These are phyloP conservation scores for Apium graveolens DNA, from an alignment of 129 eudicot genomes.

Conservation along the genomic window DNA sequence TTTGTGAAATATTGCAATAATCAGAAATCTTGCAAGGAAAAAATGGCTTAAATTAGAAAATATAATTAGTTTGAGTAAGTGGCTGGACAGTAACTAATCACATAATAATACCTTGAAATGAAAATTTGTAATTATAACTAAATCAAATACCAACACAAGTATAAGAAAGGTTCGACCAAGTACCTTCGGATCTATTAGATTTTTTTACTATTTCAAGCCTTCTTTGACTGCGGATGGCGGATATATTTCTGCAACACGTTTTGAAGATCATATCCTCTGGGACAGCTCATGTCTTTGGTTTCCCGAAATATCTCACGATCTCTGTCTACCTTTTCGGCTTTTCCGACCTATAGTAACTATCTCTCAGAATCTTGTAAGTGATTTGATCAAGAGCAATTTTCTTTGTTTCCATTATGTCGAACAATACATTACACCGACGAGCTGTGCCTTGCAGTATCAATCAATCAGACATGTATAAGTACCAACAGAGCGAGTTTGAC, in stretches of 20 bases:
- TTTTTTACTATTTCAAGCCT: too few relatives aligned
- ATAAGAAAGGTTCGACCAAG: neutral
- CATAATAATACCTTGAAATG: too few relatives aligned
- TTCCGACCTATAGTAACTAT: neutral
- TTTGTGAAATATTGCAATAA: neutral
- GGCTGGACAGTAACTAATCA: neutral
- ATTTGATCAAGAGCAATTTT: conserved; percentile 21
- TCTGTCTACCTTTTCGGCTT: neutral
- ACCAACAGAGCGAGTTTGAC: conserved; percentile 23
- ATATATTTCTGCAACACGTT: neutral
- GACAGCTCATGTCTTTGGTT: neutral
- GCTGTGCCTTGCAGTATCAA: conserved; percentile 23
- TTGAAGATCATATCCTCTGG: neutral
- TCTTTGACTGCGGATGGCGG: neutral
- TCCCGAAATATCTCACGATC: neutral
- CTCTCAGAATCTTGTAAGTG: neutral
- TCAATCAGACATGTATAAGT: conserved; percentile 42
- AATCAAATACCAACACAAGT: neutral
- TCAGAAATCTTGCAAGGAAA: neutral
- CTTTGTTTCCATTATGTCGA: conserved; percentile 22
- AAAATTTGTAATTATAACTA: too few relatives aligned
- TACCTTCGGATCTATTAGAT: neutral
- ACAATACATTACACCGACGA: conserved; percentile 14
- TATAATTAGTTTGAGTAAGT: neutral
- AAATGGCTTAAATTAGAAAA: neutral